Conservation (phyloP, 345 rosid species). For the Geranium brycei region DNA sequence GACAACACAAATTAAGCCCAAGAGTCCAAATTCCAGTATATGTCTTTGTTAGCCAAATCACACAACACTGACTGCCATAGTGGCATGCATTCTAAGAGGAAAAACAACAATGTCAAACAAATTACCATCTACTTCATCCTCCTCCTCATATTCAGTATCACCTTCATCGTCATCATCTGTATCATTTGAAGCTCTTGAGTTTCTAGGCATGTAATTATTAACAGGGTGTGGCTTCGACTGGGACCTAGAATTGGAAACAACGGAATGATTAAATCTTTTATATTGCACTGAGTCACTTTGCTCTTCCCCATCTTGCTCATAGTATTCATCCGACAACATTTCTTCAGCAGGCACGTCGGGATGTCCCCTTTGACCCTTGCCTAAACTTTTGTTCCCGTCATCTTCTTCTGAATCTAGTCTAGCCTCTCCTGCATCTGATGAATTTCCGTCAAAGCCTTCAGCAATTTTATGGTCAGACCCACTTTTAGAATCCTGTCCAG, state of each 20-base stretch:
- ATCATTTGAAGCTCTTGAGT: slow-evolving; percentile 34
- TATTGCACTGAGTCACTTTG: slow-evolving; percentile 64
- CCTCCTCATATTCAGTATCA: slow-evolving; percentile 71
- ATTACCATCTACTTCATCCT: slow-evolving; percentile 78
- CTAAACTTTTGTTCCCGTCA: slow-evolving; percentile 38
- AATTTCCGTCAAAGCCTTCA: slow-evolving; percentile 47
- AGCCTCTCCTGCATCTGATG: slow-evolving; percentile 37
- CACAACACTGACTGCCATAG: neutral
- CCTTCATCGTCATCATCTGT: slow-evolving; percentile 25
- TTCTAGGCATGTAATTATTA: slow-evolving; percentile 34
- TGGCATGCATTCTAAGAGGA: neutral
- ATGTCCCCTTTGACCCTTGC: slow-evolving; percentile 49
- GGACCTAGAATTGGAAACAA: slow-evolving; percentile 39
- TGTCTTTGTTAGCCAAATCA: neutral
- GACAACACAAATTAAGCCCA: slow-evolving; percentile 13
- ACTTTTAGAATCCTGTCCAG: slow-evolving; percentile 57
- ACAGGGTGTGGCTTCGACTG: slow-evolving; percentile 30
- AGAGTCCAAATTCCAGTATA: neutral
- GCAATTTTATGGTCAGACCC: slow-evolving; percentile 34
- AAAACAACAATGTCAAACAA: slow-evolving; percentile 5
- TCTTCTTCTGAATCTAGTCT: slow-evolving; percentile 58
- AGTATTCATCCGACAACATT: slow-evolving; percentile 98
- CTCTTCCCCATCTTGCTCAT: slow-evolving; percentile 97
- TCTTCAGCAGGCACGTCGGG: slow-evolving; percentile 93
- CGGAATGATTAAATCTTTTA: slow-evolving; percentile 39